Base-by-base conservation (phyloP, 2,329 filamentous ascomycete genomes). In the Pleurostoma richardsiae region DNA sequence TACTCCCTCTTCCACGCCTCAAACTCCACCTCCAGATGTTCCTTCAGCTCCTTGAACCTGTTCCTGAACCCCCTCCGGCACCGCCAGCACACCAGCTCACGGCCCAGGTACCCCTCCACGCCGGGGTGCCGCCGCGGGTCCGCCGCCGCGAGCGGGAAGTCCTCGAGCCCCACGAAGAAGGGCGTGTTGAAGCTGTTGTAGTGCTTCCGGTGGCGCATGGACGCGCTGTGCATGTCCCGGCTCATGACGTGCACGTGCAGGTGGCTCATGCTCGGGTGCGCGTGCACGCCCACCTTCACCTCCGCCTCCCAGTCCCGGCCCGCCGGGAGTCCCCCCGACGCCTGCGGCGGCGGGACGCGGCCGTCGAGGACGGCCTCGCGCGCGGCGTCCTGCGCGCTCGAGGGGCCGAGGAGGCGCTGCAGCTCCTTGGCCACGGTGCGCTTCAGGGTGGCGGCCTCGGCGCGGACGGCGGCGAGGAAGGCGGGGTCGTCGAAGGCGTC, bases 111-210 rank as follows among this genome's bases (percentile, higher is more conserved):
- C 19, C 76, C 74, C 46, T 76, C 69, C 48, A 65, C 67, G 0
- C 69, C 72, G 1, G 81, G 76, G 47, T 81, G 61, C 52, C 84
- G 74, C 49, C 89, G 70, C 41, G 68, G 64, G 62, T 95, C 89
- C 46, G 84, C 79, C 29, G 70, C 52, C 0, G 75, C 72, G 30
- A 97, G 68, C 4, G 94, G 92, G 43, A 96, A 92, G 49, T 91
- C 87, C 27, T 82, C 82, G 29, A 97, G 59, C 11, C 77, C 74
- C 10, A 97, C 79, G 27, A 99, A 80, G 63, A 97, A 99, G 4
- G 80, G 79, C 44, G 91, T 95, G 30, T 80, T 83, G 67, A 97
- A 97, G 53, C 87, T 94, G 60, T 94, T 89, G 68, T 96, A 97
- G 68, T 97, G 94, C 63, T 90, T 92, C 53, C 83, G 77, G 61